phyloP scores from a whole-genome alignment of 1,284 basidiomycete genomes.

The Somion occarium region DNA sequence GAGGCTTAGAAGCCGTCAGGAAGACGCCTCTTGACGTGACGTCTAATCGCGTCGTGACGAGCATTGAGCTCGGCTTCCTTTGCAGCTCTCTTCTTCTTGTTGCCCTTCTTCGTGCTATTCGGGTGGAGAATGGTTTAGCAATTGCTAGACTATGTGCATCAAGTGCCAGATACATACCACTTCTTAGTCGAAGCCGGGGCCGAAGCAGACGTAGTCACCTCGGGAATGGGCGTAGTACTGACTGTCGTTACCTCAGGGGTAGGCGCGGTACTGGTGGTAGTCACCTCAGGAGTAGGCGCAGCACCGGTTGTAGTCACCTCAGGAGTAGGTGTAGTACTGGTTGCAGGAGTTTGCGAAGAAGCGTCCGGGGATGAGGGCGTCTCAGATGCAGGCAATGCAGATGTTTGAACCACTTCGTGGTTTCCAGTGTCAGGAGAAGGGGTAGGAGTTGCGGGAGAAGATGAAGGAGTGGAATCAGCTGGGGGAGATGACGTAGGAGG shows the following conservation, averaged over 20 bases:
- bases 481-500: background rate
- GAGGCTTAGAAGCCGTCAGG: slow-evolving; percentile 2
- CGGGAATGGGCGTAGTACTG: background rate
- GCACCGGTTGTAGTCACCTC: too few species aligned
- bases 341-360: too few species aligned
- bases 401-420: too few species aligned
- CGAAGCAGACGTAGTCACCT: background rate
- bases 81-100: background rate
- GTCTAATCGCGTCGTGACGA: slow-evolving; percentile 4
- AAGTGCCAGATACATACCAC: slow-evolving; percentile 1
- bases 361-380: too few species aligned
- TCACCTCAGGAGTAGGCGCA: too few species aligned
- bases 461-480: slow-evolving; percentile 4
- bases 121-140: background rate
- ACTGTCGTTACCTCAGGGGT: background rate
- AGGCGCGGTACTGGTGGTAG: too few species aligned
- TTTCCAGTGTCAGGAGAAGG: too few species aligned
- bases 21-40: slow-evolving; percentile 14
- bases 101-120: slow-evolving; percentile 9
- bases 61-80: background rate
- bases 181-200: slow-evolving; percentile 6
- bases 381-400: too few species aligned
- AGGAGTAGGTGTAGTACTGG: too few species aligned
- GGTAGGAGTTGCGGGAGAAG: too few species aligned
- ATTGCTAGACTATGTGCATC: background rate